Evolutionary conservation across 345 rosid species (phyloP), one percentile per base, ranked within the genome.

Genomic region (Gossypium raimondii): DNA sequence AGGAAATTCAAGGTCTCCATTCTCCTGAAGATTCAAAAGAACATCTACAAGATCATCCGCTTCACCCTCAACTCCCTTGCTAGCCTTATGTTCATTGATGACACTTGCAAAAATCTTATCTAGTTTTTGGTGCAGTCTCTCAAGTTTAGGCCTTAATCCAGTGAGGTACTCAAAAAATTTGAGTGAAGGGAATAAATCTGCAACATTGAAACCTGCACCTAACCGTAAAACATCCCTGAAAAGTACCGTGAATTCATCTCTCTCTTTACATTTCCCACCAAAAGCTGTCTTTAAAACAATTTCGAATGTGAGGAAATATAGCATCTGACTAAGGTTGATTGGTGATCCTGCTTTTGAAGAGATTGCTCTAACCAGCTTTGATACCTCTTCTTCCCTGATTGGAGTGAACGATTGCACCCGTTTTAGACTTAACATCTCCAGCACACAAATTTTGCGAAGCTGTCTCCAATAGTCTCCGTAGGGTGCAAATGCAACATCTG

Each of bases 391-490:
- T 53, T 52, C 73, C 62, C 60, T 70, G n/a, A 70, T 11, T 53
- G 73, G n/a, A 17, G 16, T 52, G 62, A 70, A 70, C 11, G 73
- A 53, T 27, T 76, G 58, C 9, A 76, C 74, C 1, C 78, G 25
- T 17, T 66, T 75, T 2, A 59, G 14, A 43, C 72, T 75, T 9
- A 75, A 11, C 47, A 75, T 59, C 55, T 75, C 77, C 34, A 53
- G 25, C 24, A 22, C 67, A 48, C 72, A 75, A 11, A 75, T 75
- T 43, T 75, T 75, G 24, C 77, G 27, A 2, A 75, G 43, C 53
- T 75, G 77, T 44, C 77, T 75, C 77, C 72, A 75, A 18, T 64
- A 66, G 11, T 52, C n/a, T 34, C 77, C 77, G 22, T 79, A 82
- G 0, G 82, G 84, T 22, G 52, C 16, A 62, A 62, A 62, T 9